A percentile compares a stretch with the other conserved stretches of the same genome.
Evolutionary conservation across 805 yeast genomes (phyloP).

Genomic region (Yamadazyma nakazawae): DNA sequence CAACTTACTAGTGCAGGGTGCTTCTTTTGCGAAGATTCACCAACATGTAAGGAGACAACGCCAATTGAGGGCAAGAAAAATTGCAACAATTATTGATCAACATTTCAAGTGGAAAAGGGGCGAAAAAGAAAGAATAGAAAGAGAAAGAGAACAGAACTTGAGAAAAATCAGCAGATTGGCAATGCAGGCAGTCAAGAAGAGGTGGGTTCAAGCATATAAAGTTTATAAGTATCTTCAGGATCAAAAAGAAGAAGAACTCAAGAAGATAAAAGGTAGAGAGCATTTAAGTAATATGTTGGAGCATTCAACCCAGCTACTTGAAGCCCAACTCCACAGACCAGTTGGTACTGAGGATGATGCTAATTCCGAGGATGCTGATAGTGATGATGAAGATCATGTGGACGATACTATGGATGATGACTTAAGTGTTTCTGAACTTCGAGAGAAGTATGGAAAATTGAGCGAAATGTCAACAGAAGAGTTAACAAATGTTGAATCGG

Average conservation of each 20-base stretch:
- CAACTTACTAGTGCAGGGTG: slow-evolving; percentile 72
- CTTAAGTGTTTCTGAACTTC: slow-evolving; percentile 54
- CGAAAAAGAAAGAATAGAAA: slow-evolving; percentile 77
- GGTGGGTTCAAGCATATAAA: slow-evolving; percentile 88
- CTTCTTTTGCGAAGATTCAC: slow-evolving; percentile 65
- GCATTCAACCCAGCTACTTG: slow-evolving; percentile 85
- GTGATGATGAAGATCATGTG: slow-evolving; percentile 22
- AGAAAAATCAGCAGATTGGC: slow-evolving; percentile 74
- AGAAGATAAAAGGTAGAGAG: slow-evolving; percentile 77
- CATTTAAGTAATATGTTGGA: slow-evolving; percentile 85
- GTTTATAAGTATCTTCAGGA: slow-evolving; percentile 72
- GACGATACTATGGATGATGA: slow-evolving; percentile 27
- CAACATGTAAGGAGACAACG: slow-evolving; percentile 63
- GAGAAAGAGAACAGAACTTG: slow-evolving; percentile 70
- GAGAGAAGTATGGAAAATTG: slow-evolving; percentile 51
- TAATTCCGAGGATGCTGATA: slow-evolving; percentile 16
- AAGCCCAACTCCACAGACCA: slow-evolving; percentile 66
- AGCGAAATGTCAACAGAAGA: slow-evolving; percentile 13
- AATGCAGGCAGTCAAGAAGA: slow-evolving; percentile 78
- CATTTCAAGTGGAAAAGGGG: slow-evolving; percentile 85
- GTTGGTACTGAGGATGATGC: slow-evolving; percentile 15
- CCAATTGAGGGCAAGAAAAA: slow-evolving; percentile 62
- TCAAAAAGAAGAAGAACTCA: slow-evolving; percentile 74
- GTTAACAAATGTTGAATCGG: slow-evolving; percentile 12
- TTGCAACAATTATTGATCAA: slow-evolving; percentile 78